Conservation (phyloP, 106 monocot species). For the Allium fistulosum region DNA sequence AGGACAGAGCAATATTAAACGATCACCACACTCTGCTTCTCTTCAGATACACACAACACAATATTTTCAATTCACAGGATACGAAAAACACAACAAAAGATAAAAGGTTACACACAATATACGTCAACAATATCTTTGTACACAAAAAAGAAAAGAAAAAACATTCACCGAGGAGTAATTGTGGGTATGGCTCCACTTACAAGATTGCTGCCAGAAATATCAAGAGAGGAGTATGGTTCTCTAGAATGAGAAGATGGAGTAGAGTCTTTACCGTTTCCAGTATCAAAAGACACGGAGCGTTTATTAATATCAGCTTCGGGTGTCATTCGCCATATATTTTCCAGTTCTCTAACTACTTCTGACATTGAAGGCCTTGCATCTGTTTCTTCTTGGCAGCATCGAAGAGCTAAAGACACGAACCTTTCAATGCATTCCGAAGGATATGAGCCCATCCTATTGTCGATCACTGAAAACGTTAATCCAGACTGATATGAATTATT, state of each 20-base stretch:
- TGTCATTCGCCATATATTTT: constrained; percentile 55
- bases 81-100: too few relatives aligned
- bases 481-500: constrained; percentile 52
- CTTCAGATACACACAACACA: too few relatives aligned
- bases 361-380: constrained; percentile 80
- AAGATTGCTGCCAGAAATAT: constrained; percentile 65
- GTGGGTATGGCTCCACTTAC: constrained; percentile 49
- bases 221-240: constrained; percentile 26
- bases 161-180: constrained; percentile 51
- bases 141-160: not conserved
- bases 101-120: too few relatives aligned
- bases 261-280: constrained; percentile 5
- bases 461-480: constrained; percentile 53
- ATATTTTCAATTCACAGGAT: too few relatives aligned
- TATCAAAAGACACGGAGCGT: not conserved
- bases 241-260: constrained; percentile 30
- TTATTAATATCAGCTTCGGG: constrained; percentile 34
- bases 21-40: too few relatives aligned
- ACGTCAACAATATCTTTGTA: too few relatives aligned
- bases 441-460: constrained; percentile 70
- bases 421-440: constrained; percentile 68
- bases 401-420: constrained; percentile 62
- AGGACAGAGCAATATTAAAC: too few relatives aligned
- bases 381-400: constrained; percentile 82
- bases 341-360: constrained; percentile 84